Evolutionary conservation across 164 flowering plant genomes (phyloP).

Genomic region (Macadamia tetraphylla): DNA sequence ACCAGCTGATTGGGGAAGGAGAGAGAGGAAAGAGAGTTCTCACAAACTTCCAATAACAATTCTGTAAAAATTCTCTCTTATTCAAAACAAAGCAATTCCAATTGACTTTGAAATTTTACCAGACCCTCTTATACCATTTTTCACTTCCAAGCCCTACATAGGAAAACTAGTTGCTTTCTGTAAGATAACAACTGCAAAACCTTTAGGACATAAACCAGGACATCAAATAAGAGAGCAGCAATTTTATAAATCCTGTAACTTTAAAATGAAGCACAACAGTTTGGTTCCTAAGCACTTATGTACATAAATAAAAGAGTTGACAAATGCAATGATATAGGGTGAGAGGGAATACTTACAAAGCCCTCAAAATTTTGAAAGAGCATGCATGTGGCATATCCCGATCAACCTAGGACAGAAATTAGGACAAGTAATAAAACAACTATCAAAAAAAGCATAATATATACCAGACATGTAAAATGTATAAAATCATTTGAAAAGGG

Average conservation of each 20-base stretch:
- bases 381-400: constrained; percentile 18
- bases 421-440: background rate
- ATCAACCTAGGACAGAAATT: background rate
- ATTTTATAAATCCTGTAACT: too few relatives aligned
- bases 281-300: background rate
- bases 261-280: background rate
- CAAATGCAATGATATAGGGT: background rate
- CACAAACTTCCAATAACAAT: too few relatives aligned
- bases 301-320: background rate
- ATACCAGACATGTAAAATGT: too few relatives aligned
- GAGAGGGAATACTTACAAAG: constrained; percentile 24
- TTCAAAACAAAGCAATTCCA: too few relatives aligned
- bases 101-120: too few relatives aligned
- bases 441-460: background rate
- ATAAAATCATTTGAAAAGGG: too few relatives aligned
- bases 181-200: too few relatives aligned
- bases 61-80: too few relatives aligned
- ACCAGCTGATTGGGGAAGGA: too few relatives aligned
- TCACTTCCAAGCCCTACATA: background rate
- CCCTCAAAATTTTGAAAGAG: constrained; percentile 11
- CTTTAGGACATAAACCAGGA: background rate
- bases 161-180: background rate
- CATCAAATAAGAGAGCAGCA: background rate
- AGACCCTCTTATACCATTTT: too few relatives aligned
- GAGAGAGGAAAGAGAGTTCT: too few relatives aligned